Conservation (phyloP, 371 early-diverging fungal species). For the Blastocladiella emersonii region DNA sequence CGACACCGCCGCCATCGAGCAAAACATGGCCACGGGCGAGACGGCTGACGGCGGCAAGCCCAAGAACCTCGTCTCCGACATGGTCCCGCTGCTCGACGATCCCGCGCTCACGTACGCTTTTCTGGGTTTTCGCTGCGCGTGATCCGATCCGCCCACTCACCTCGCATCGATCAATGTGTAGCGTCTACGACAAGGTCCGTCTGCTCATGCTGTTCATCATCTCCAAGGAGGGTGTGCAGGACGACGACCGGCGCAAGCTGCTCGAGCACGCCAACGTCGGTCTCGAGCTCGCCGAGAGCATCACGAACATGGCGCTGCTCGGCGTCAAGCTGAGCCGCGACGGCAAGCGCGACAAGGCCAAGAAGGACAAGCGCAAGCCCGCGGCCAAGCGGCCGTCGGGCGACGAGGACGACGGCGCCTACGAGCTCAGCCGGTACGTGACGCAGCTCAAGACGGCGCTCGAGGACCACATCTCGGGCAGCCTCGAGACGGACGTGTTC, state of each 20-base stretch:
- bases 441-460: constrained; percentile 44
- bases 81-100: constrained; percentile 70
- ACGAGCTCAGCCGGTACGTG: constrained; percentile 53
- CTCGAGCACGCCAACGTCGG: constrained; percentile 58
- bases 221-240: constrained; percentile 45
- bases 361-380: constrained; percentile 26
- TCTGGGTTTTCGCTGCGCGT: background rate
- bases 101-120: constrained; percentile 31
- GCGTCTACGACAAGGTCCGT: constrained; percentile 64
- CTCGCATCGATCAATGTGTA: constrained; percentile 9
- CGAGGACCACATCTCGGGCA: constrained; percentile 31
- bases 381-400: constrained; percentile 14
- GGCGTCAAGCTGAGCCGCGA: constrained; percentile 35
- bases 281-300: constrained; percentile 55
- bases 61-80: constrained; percentile 58
- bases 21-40: constrained; percentile 80
- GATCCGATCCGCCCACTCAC: background rate
- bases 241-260: constrained; percentile 51
- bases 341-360: constrained; percentile 20
- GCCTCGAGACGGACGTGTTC: constrained; percentile 39
- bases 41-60: constrained; percentile 63
- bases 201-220: constrained; percentile 73
- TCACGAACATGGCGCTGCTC: constrained; percentile 55
- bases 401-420: constrained; percentile 38
- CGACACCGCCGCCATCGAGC: constrained; percentile 61